phyloP scores from a whole-genome alignment of 352 stramenopile genomes.

The Phytophthora podocarpi region DNA sequence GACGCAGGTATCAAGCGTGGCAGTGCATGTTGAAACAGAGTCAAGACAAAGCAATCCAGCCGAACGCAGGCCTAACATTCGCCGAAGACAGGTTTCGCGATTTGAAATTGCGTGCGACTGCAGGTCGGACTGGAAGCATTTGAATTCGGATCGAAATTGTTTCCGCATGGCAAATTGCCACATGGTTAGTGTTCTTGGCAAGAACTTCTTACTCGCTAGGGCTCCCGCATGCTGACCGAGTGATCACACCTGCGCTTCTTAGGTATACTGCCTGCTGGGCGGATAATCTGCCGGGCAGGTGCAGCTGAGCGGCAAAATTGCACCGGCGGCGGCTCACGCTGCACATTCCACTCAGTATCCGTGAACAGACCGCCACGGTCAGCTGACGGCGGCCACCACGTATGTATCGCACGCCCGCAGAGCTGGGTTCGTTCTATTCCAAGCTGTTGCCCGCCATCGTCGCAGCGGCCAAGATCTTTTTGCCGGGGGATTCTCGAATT shows the following conservation, averaged over 20 bases:
- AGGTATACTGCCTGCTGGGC: neutral
- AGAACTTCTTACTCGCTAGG: too few species aligned
- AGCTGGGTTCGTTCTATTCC: constrained; percentile 7
- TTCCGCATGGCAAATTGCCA: too few species aligned
- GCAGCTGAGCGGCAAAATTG: neutral
- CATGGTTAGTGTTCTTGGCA: neutral
- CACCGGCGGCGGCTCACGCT: too few species aligned
- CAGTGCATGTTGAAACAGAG: neutral
- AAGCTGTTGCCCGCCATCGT: neutral
- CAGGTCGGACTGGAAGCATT: constrained; percentile 20
- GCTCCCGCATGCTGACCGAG: too few species aligned
- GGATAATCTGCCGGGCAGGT: neutral
- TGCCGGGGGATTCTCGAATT: neutral
- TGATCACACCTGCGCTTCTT: neutral
- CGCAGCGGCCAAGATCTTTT: constrained; percentile 17
- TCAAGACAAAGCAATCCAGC: neutral
- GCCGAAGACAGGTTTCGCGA: constrained; percentile 22
- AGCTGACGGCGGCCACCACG: constrained; percentile 15
- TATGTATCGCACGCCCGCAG: neutral
- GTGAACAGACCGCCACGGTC: constrained; percentile 1
- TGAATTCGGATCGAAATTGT: too few species aligned
- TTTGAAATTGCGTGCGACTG: constrained; percentile 35
- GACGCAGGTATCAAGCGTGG: neutral
- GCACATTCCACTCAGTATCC: too few species aligned
- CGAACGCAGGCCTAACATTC: neutral